Base-by-base conservation (phyloP, 2,329 filamentous ascomycete genomes). In the Kalmusia sp. region DNA sequence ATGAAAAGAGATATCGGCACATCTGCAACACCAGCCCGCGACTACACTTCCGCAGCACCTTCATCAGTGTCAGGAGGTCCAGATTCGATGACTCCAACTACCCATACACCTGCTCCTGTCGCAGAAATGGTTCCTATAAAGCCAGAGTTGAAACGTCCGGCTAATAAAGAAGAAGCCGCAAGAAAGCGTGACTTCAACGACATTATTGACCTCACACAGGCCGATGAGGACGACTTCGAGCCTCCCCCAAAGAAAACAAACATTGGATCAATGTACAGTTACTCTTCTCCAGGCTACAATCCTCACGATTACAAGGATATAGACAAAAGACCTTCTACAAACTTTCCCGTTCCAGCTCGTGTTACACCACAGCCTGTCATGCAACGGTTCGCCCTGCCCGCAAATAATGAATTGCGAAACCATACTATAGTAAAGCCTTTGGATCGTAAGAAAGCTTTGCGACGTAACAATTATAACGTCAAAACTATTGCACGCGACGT, bases 401-500 rank as follows among this genome's bases (percentile, higher is more conserved):
- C 58, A 28, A 15, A 39, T 7, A 59, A 30, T 7, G 63, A 64
- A 22, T 31, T 68, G 25, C 59, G 66, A 19, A 50, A 64, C 39
- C 34, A 45, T 22, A 54, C 43, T 6, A 65, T 82, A 30, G 78
- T 81, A 3, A 74, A 80, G 56, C 73, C 75, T 0, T 63, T 87
- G 14, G 76, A 79, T 57, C 74, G 71, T 43, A 77, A 76, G 46
- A 77, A 79, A 31, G 79, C 79, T 7, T 69, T 77, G 4, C 73
- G 77, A 22, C 82, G 81, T 54, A 77, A 77, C 5, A 77, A 71
- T 14, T 89, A 89, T 63, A 80, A 88, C 62, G 79, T 82, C 1
- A 78, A 80, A 38, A 88, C 84, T 0, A 86, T 89, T 54, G 86
- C 86, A 4, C 76, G 84, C 45, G 85, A 88, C 65, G 79, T 90